A percentile compares a stretch with the other conserved stretches of the same genome.
Evolutionary conservation across 495 filamentous ascomycete species (phyloP).

Genomic region (Talaromyces adpressus): DNA sequence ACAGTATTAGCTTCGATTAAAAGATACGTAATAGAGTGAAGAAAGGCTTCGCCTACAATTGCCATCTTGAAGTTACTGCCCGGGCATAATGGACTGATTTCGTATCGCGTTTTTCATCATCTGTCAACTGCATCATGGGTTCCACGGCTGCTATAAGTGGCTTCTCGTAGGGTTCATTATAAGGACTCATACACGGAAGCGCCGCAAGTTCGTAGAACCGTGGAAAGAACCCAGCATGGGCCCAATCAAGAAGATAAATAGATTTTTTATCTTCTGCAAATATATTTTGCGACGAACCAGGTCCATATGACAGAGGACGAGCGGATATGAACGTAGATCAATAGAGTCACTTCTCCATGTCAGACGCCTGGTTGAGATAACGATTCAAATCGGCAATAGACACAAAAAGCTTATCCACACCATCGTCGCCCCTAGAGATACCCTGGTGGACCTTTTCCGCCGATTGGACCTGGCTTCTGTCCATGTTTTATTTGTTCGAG

Average conservation of each 20-base stretch:
- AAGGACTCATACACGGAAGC: conserved; percentile 11
- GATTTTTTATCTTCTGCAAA: conserved; percentile 11
- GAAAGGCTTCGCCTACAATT: conserved; percentile 7
- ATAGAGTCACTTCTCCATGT: conserved; percentile 13
- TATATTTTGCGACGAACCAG: conserved; percentile 13
- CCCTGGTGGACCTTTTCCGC: conserved; percentile 7
- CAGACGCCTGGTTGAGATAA: conserved; percentile 15
- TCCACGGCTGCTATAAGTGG: conserved; percentile 11
- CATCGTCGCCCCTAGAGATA: conserved; percentile 12
- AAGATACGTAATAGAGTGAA: neutral
- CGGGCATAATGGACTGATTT: conserved; percentile 11
- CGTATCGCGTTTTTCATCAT: conserved; percentile 15
- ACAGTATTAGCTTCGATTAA: conserved; percentile 9
- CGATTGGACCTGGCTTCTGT: conserved; percentile 10
- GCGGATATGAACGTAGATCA: conserved; percentile 11
- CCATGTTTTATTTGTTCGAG: conserved; percentile 8
- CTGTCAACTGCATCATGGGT: conserved; percentile 13
- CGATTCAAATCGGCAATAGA: conserved; percentile 12
- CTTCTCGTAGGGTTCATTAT: conserved; percentile 11
- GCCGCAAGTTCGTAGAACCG: conserved; percentile 15
- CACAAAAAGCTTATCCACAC: conserved; percentile 6
- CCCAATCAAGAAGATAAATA: conserved; percentile 15
- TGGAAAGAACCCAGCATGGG: conserved; percentile 12
- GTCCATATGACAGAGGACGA: conserved; percentile 11
- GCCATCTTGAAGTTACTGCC: conserved; percentile 13